phyloP scores from a whole-genome alignment of 495 filamentous ascomycete species.

The Aspergillus incahuasiensis region DNA sequence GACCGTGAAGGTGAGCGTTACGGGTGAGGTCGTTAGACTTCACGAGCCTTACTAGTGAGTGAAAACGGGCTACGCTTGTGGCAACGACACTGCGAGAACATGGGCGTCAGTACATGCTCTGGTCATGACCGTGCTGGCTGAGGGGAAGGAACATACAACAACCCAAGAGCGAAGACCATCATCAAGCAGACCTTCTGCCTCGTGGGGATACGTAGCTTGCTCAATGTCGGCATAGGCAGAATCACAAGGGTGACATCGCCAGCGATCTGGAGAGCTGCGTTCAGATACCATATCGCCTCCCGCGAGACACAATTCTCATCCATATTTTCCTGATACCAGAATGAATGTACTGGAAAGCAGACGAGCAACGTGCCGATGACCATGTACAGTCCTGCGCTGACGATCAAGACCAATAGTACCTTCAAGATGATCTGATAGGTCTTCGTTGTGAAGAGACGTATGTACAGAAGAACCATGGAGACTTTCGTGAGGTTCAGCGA shows the following conservation, averaged over 20 bases:
- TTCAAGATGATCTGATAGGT: conserved; percentile 26
- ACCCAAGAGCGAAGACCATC: conserved; percentile 43
- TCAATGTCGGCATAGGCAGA: conserved; percentile 42
- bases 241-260: conserved; percentile 45
- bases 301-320: conserved; percentile 28
- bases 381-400: conserved; percentile 32
- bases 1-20: conserved; percentile 8
- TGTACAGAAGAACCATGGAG: conserved; percentile 38
- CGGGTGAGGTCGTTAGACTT: conserved; percentile 18
- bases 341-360: conserved; percentile 31
- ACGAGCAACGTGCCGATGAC: conserved; percentile 35
- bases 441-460: conserved; percentile 34
- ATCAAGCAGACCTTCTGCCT: conserved; percentile 40
- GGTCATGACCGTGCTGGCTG: background rate
- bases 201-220: conserved; percentile 33
- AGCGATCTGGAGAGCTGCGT: conserved; percentile 42
- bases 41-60: conserved; percentile 13
- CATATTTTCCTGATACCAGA: conserved; percentile 19
- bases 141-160: conserved; percentile 36
- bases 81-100: conserved; percentile 32
- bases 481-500: conserved; percentile 42
- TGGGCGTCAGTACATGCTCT: background rate
- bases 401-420: conserved; percentile 29
- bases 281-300: conserved; percentile 36
- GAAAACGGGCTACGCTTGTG: conserved; percentile 32